Percentiles rank a stretch among this genome's conserved stretches.
Evolutionary conservation across 164 flowering plant species (phyloP).

Genomic region (Cinnamomum chago): DNA sequence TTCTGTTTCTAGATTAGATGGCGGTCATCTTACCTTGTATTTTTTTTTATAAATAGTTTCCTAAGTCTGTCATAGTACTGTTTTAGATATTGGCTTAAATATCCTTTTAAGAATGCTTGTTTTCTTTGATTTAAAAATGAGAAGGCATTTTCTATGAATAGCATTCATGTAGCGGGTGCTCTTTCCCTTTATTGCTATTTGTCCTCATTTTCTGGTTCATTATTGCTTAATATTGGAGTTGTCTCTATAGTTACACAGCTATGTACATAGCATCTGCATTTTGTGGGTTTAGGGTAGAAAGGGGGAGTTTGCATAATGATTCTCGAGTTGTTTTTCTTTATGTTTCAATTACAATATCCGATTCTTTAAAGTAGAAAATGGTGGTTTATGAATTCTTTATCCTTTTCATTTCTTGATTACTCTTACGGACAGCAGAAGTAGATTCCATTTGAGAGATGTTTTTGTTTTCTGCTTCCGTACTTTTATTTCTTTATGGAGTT

Average conservation of each 20-base stretch:
- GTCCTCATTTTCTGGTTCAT: not conserved
- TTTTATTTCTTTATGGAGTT: not conserved
- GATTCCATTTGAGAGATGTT: not conserved
- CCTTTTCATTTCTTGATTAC: too few species aligned
- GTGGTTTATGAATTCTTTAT: not conserved
- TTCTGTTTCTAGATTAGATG: too few species aligned
- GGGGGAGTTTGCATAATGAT: not conserved
- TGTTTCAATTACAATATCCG: too few species aligned
- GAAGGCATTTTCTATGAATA: too few species aligned
- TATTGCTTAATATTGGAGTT: conserved; percentile 1
- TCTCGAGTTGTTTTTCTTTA: not conserved
- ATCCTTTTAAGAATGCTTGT: too few species aligned
- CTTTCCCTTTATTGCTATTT: conserved; percentile 1
- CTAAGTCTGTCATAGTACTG: too few species aligned
- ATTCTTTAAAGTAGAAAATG: not conserved
- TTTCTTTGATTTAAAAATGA: too few species aligned
- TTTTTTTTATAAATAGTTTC: too few species aligned
- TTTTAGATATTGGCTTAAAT: too few species aligned
- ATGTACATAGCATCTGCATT: conserved; percentile 4
- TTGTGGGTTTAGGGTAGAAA: not conserved
- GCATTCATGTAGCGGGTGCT: not conserved
- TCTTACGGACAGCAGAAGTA: too few species aligned
- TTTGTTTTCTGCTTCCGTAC: not conserved
- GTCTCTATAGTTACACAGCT: not conserved
- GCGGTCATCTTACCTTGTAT: too few species aligned